phyloP scores from a whole-genome alignment of 2,329 filamentous ascomycete species.

The Cladophialophora carrionii region DNA sequence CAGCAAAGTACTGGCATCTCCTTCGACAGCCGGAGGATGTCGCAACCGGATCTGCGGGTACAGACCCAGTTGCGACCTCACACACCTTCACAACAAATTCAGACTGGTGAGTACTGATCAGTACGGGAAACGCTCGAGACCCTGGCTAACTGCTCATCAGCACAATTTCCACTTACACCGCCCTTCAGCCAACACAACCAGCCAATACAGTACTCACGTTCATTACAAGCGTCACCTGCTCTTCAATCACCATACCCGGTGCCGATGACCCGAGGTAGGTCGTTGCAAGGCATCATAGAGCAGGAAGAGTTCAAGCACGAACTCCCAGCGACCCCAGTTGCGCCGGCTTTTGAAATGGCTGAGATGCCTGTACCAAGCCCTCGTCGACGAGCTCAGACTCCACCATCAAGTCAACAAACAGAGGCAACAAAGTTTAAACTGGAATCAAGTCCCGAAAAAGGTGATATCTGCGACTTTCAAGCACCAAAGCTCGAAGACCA shows the following conservation, averaged over 20 bases:
- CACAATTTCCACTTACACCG: slow-evolving; percentile 69
- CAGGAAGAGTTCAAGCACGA: slow-evolving; percentile 48
- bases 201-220: slow-evolving; percentile 46
- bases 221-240: slow-evolving; percentile 47
- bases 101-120: slow-evolving; percentile 56
- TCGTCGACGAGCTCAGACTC: slow-evolving; percentile 21
- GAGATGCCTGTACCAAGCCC: slow-evolving; percentile 54
- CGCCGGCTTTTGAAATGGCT: slow-evolving; percentile 53
- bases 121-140: background rate
- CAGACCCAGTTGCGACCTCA: slow-evolving; percentile 55
- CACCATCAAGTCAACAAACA: slow-evolving; percentile 18
- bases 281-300: slow-evolving; percentile 61
- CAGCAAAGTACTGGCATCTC: slow-evolving; percentile 33
- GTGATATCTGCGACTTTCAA: slow-evolving; percentile 2
- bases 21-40: slow-evolving; percentile 43
- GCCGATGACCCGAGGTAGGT: slow-evolving; percentile 52
- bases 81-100: slow-evolving; percentile 66
- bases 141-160: slow-evolving; percentile 47
- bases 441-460: slow-evolving; percentile 18
- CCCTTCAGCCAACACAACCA: slow-evolving; percentile 53
- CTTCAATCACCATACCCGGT: slow-evolving; percentile 45
- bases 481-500: slow-evolving; percentile 30
- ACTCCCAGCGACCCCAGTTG: slow-evolving; percentile 19
- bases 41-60: slow-evolving; percentile 46
- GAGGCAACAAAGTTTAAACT: slow-evolving; percentile 27